Base-by-base conservation (phyloP, 2,329 filamentous ascomycete genomes). In the Westerdykella aurantiaca region DNA sequence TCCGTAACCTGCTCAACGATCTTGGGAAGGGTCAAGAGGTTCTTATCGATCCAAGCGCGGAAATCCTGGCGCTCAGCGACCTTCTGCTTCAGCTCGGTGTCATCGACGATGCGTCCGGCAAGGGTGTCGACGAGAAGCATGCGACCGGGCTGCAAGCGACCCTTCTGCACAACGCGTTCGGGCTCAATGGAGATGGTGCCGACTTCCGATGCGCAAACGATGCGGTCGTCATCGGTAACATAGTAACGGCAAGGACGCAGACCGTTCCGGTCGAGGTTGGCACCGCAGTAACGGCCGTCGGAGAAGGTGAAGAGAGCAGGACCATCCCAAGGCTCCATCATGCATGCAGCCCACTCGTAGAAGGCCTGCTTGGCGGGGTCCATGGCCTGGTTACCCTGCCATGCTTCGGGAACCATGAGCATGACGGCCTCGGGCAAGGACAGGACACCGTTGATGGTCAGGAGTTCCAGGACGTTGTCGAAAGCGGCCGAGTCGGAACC, bases 261-360 rank as follows among this genome's bases (percentile, higher is more conserved):
- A 71, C 91, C 91, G 64, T 97, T 97, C 70, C 91, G 83, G 72
- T 97, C 91, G 18, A 97, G 78, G 68, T 96, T 97, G 55, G 91
- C 91, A 78, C 91, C 91, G 62, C 91, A 97, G 77, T 93, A 97
- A 50, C 91, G 84, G 49, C 91, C 91, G 67, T 97, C 91, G 22
- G 91, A 88, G 70, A 97, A 97, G 6, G 90, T 96, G 76, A 97
- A 97, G 25, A 97, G 81, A 44, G 91, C 91, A 29, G 91, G 91
- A 14, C 91, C 91, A 70, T 97, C 91, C 91, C 91, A 97, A 13
- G 91, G 90, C 74, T 97, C 91, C 91, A 97, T 97, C 76, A 95
- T 86, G 69, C 91, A 97, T 54, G 89, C 90, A 60, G 91, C 91
- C 89, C 91, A 97, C 69, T 97, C 90, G 72, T 97, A 97, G 72